Evolutionary conservation across 2,329 filamentous ascomycete genomes (phyloP).

Genomic region (Penicillium hordei): DNA sequence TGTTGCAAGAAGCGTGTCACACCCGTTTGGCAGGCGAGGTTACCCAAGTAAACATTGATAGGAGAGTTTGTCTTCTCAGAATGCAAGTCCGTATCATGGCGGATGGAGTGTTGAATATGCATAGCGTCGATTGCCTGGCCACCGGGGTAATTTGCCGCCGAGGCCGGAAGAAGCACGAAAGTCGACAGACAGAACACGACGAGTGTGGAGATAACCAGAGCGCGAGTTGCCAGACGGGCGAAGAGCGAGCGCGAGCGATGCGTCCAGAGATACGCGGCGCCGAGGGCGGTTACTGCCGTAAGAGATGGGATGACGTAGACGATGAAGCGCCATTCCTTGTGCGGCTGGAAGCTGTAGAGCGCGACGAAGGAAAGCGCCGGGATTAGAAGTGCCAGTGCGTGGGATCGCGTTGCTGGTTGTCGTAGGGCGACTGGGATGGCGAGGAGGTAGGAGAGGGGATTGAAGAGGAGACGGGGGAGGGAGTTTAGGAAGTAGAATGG

Average conservation of each 20-base stretch:
- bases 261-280: slow-evolving; percentile 68
- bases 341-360: slow-evolving; percentile 83
- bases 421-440: slow-evolving; percentile 53
- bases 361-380: slow-evolving; percentile 72
- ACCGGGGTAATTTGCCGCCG: slow-evolving; percentile 90
- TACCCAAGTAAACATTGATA: slow-evolving; percentile 55
- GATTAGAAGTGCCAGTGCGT: slow-evolving; percentile 56
- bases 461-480: slow-evolving; percentile 78
- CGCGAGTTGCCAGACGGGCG: slow-evolving; percentile 56
- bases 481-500: slow-evolving; percentile 82
- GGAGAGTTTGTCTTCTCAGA: background rate
- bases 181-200: slow-evolving; percentile 61
- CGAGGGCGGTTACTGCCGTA: slow-evolving; percentile 73
- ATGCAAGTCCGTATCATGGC: background rate
- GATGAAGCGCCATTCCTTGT: slow-evolving; percentile 96
- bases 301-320: slow-evolving; percentile 81
- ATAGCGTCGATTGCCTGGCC: slow-evolving; percentile 67
- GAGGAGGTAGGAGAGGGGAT: slow-evolving; percentile 64
- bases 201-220: slow-evolving; percentile 60
- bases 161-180: slow-evolving; percentile 73
- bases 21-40: slow-evolving; percentile 63
- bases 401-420: slow-evolving; percentile 52
- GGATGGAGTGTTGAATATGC: slow-evolving; percentile 31
- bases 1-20: slow-evolving; percentile 60
- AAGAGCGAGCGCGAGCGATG: slow-evolving; percentile 62